These are phyloP conservation scores for Fraxinus baroniana DNA, from an alignment of 305 asterid genomes.

Conservation along the genomic window DNA sequence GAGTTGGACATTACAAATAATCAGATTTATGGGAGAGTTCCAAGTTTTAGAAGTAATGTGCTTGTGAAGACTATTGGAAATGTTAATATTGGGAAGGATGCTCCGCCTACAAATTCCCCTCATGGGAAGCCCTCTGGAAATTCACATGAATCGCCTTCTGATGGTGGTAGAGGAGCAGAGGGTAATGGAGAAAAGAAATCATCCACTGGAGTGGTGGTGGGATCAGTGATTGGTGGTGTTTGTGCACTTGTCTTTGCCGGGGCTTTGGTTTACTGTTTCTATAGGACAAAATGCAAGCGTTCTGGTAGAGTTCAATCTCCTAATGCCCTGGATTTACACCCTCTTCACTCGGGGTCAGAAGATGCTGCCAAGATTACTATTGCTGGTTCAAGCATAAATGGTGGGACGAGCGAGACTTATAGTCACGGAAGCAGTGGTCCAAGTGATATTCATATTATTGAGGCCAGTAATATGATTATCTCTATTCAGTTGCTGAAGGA, in stretches of 20 bases:
- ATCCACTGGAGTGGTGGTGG: conserved; percentile 49
- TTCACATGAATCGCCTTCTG: conserved; percentile 21
- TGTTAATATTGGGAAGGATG: conserved; percentile 65
- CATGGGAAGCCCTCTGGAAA: conserved; percentile 25
- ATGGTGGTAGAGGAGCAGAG: conserved; percentile 28
- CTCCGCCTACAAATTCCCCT: conserved; percentile 34
- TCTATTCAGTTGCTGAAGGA: conserved; percentile 72
- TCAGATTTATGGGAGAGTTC: conserved; percentile 62
- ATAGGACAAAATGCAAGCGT: conserved; percentile 42
- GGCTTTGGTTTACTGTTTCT: conserved; percentile 44
- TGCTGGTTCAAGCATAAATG: conserved; percentile 57
- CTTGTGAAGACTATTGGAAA: conserved; percentile 50
- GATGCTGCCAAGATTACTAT: conserved; percentile 76
- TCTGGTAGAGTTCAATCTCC: conserved; percentile 57
- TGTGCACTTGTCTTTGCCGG: conserved; percentile 50
- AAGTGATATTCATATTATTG: conserved; percentile 66
- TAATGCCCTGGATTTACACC: conserved; percentile 61
- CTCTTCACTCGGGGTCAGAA: conserved; percentile 73
- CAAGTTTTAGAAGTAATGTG: conserved; percentile 46
- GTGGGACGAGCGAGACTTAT: conserved; percentile 54
- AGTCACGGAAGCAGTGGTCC: conserved; percentile 66
- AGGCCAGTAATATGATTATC: conserved; percentile 75
- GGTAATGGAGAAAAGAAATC: conserved; percentile 47
- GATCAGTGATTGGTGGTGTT: conserved; percentile 68
- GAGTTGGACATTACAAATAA: conserved; percentile 66